A percentile compares a stretch with the other conserved stretches of the same genome.
These are phyloP conservation scores for Lodderomyces jiufengensis DNA, from an alignment of 1,139 yeast species.

Conservation along the genomic window DNA sequence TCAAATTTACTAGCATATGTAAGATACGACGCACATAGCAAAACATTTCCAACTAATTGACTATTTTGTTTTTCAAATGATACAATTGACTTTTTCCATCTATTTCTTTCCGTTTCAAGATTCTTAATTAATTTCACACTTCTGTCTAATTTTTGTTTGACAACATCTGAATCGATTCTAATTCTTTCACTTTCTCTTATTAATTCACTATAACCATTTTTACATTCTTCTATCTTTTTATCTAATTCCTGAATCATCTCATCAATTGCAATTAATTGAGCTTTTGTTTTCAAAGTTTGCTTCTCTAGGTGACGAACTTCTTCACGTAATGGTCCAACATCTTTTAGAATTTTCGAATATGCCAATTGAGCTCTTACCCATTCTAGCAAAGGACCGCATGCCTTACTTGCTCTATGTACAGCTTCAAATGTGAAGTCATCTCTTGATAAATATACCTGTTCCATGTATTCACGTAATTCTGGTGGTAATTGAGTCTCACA, in stretches of 20 bases:
- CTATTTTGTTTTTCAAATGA: constrained; percentile 48
- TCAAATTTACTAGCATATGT: constrained; percentile 63
- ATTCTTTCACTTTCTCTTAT: constrained; percentile 78
- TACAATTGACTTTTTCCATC: constrained; percentile 66
- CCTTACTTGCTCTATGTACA: constrained; percentile 87
- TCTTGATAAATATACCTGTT: constrained; percentile 54
- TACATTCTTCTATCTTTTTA: constrained; percentile 62
- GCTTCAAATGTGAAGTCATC: constrained; percentile 68
- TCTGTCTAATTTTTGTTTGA: constrained; percentile 58
- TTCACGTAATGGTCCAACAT: constrained; percentile 68
- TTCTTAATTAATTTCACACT: constrained; percentile 62
- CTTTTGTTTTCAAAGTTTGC: constrained; percentile 58
- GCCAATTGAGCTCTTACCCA: constrained; percentile 89
- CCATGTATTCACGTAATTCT: constrained; percentile 55
- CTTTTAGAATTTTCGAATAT: constrained; percentile 65
- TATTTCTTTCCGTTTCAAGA: constrained; percentile 61
- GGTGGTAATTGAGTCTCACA: constrained; percentile 56
- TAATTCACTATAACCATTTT: constrained; percentile 62
- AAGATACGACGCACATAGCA: constrained; percentile 59
- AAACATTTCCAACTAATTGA: constrained; percentile 58
- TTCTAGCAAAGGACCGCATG: constrained; percentile 86
- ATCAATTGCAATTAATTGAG: constrained; percentile 70
- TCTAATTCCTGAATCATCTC: constrained; percentile 80
- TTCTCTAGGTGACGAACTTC: constrained; percentile 63
- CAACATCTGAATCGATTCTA: constrained; percentile 64